These are phyloP conservation scores for Cladochytrium tenue DNA, from an alignment of 371 early-diverging fungal species.

Conservation along the genomic window DNA sequence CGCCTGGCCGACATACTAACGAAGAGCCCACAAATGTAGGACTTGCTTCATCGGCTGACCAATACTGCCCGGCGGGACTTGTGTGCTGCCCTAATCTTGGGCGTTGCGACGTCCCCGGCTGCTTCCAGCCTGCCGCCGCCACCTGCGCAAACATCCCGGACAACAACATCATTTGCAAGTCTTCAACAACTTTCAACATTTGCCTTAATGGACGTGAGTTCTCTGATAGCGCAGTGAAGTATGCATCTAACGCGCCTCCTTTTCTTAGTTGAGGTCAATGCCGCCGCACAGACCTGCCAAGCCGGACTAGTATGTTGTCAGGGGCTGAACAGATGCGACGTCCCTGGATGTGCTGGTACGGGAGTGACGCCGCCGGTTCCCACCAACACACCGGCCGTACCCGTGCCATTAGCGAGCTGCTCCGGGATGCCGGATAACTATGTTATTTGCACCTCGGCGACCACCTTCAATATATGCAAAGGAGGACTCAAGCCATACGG, in stretches of 20 bases:
- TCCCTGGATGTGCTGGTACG: neutral
- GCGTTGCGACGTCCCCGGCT: constrained; percentile 7
- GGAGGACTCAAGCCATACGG: constrained; percentile 3
- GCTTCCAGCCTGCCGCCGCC: neutral
- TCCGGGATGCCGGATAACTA: constrained; percentile 8
- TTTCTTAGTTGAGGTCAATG: neutral
- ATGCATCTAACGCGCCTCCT: no score
- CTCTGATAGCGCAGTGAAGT: no score
- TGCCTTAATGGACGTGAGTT: neutral
- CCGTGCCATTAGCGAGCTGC: neutral
- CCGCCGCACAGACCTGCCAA: constrained; percentile 1
- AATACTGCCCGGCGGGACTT: constrained; percentile 13
- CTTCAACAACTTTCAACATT: constrained; percentile 16
- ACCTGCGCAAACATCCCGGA: constrained; percentile 11
- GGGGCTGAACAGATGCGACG: constrained; percentile 9
- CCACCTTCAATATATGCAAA: constrained; percentile 9
- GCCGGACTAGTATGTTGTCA: constrained; percentile 7
- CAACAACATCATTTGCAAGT: constrained; percentile 24
- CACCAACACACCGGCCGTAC: neutral
- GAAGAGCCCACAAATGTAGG: neutral
- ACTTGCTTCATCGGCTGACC: neutral
- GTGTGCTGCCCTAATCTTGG: constrained; percentile 10
- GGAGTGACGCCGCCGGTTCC: neutral
- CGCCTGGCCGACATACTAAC: neutral
- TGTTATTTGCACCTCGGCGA: constrained; percentile 12